Evolutionary conservation across 768 basidiomycete genomes (phyloP), one percentile per base, ranked within the genome.

Genomic region (Asterophora lycoperdoides): DNA sequence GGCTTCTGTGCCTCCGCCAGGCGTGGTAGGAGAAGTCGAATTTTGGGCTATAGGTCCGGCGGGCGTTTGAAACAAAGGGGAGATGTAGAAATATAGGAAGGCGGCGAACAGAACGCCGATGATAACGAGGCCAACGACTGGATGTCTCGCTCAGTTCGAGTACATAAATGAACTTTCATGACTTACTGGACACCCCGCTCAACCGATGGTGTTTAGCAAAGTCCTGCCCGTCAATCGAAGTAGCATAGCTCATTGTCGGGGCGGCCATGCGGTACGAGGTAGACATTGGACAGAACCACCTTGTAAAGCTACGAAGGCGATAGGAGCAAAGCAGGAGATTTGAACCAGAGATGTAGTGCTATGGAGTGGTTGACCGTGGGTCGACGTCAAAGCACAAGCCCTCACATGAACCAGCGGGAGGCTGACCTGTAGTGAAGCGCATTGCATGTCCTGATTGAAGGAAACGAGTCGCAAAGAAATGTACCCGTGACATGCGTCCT

Each of bases 71-170:
- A 57, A 39, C 17, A 61, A 48, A n/a, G 60, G 61, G 17, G 55
- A 60, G 10, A 64, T 36, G 41, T 59, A 63, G 51, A 62, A 52
- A 32, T 52, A 63, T 51, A 62, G 44, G 50, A 65, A 64, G 32
- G 29, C 38, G 10, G 55, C 8, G 44, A 65, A 61, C 29, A 65
- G 50, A 23, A 62, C 13, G 8, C 55, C 46, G 36, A 60, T 59
- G 34, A 60, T 38, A 28, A 55, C 40, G 20, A 65, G 51, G 34
- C 57, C 60, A 11, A 53, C 49, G 26, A 63, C 65, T 67, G 32
- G 10, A 35, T 3, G 23, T 23, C 23, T 23, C n/a, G n/a, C 23
- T 23, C 13, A 18, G 30, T n/a, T 28, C 8, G 11, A 1, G 26
- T 8, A 43, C 10, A 28, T 32, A 30, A 17, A 9, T 15, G 9